phyloP scores from a whole-genome alignment of 2,329 filamentous ascomycete species.

The Pseudogymnoascus sp. region DNA sequence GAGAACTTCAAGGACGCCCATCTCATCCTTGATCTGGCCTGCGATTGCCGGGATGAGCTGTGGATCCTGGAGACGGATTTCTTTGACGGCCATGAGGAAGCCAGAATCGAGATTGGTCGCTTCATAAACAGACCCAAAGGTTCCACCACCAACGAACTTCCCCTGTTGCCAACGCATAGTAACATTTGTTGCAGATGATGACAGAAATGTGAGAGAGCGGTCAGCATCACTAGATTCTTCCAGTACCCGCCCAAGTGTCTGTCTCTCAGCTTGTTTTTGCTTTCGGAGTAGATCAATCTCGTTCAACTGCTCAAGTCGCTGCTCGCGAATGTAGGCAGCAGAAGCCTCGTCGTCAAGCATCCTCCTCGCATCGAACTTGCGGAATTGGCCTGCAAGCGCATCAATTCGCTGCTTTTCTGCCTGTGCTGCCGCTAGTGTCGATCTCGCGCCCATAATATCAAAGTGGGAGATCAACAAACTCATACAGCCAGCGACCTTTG shows the following conservation, averaged over 20 bases:
- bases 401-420: constrained; percentile 87
- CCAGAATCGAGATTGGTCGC: constrained; percentile 96
- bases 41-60: constrained; percentile 93
- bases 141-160: constrained; percentile 94
- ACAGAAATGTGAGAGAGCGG: constrained; percentile 86
- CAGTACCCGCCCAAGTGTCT: constrained; percentile 80
- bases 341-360: constrained; percentile 80
- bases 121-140: constrained; percentile 94
- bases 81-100: constrained; percentile 96
- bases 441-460: constrained; percentile 96
- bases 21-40: constrained; percentile 90
- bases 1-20: constrained; percentile 89
- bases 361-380: constrained; percentile 69
- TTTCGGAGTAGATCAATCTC: constrained; percentile 73
- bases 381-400: constrained; percentile 66
- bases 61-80: constrained; percentile 93
- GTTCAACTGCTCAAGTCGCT: constrained; percentile 65
- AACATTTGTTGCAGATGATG: constrained; percentile 88
- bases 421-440: constrained; percentile 76
- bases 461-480: constrained; percentile 95
- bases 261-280: constrained; percentile 75
- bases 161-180: constrained; percentile 97
- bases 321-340: constrained; percentile 62
- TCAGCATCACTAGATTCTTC: constrained; percentile 96
- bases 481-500: constrained; percentile 96